phyloP scores from a whole-genome alignment of 179 eudicot species.

The Patellifolia procumbens region DNA sequence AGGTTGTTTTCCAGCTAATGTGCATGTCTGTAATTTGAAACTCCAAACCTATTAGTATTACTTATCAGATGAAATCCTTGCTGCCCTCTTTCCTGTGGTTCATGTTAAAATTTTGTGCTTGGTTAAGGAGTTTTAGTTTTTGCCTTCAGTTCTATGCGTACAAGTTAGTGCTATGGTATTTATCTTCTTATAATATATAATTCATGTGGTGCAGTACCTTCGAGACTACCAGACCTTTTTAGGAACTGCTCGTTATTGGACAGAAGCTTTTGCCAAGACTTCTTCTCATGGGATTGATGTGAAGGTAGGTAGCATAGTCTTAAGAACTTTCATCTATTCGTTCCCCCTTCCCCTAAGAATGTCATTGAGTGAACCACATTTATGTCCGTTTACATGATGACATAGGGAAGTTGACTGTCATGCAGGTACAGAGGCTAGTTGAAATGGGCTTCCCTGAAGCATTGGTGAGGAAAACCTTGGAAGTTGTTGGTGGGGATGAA shows the following conservation, averaged over 20 bases:
- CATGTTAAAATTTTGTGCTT: background rate
- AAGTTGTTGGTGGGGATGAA: constrained; percentile 80
- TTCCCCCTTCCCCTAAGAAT: background rate
- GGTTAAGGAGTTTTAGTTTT: background rate
- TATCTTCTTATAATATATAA: background rate
- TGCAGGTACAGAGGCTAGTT: constrained; percentile 77
- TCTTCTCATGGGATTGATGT: constrained; percentile 74
- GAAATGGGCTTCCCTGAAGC: constrained; percentile 98
- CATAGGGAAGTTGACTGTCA: constrained; percentile 9
- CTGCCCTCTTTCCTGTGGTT: background rate
- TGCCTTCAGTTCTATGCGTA: background rate
- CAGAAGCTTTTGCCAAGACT: constrained; percentile 79
- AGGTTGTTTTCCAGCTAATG: constrained; percentile 45
- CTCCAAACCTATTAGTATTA: background rate
- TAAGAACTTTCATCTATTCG: background rate
- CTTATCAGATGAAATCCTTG: background rate
- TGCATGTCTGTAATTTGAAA: background rate
- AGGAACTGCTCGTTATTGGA: constrained; percentile 96
- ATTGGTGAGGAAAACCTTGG: constrained; percentile 60
- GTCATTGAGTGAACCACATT: background rate
- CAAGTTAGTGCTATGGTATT: background rate
- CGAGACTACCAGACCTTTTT: constrained; percentile 70
- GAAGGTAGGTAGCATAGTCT: constrained; percentile 48
- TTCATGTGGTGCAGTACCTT: constrained; percentile 59
- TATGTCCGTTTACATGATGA: background rate